Base-by-base conservation (phyloP, 495 filamentous ascomycete species). In the Extremus antarcticus region DNA sequence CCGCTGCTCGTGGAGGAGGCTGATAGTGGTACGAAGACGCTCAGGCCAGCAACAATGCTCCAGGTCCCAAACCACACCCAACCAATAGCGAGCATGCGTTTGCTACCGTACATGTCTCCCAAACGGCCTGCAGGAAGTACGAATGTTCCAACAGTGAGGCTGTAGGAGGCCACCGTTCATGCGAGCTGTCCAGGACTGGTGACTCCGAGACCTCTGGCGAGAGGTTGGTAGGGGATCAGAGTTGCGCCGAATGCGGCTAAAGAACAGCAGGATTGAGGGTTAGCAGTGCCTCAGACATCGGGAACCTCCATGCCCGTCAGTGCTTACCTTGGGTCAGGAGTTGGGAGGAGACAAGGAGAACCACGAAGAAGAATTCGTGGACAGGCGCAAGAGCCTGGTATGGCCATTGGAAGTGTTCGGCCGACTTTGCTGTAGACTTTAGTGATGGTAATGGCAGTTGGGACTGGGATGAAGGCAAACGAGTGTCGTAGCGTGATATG, bases 21-120 rank as follows among this genome's bases (percentile, higher is more conserved):
- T 13, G 29, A 35, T 4, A 35, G 29, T 13, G 29, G 29, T 7
- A 35, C 29, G 56, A 8, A 61, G 58, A 70, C 1, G 76, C 72
- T 67, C 48, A 79, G 71, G 17, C 82, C 84, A 1, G 74, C 75
- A 15, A 83, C 52, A 0, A 60, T 20, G 11, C 41, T 48, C 53
- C 53, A 60, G 2, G 51, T 9, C n/a, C 23, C 45, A 51, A 60
- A 60, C 57, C 57, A 60, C 16, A 35, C 20, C 22, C 23, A 60
- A 2, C 53, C 57, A 29, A 51, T 1, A 35, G 57, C n/a, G n/a
- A 47, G n/a, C 38, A 38, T 19, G n/a, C 22, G 23, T 32, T 51
- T 55, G 32, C 48, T 21, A n/a, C 57, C 57, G 25, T 25, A 56
- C 10, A 60, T 38, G 41, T 60, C 57, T 21, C 56, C 56, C 0